Percentiles rank a stretch among this genome's conserved stretches.
These are phyloP conservation scores for Balakata baccata DNA, from an alignment of 345 rosid genomes.

Conservation along the genomic window DNA sequence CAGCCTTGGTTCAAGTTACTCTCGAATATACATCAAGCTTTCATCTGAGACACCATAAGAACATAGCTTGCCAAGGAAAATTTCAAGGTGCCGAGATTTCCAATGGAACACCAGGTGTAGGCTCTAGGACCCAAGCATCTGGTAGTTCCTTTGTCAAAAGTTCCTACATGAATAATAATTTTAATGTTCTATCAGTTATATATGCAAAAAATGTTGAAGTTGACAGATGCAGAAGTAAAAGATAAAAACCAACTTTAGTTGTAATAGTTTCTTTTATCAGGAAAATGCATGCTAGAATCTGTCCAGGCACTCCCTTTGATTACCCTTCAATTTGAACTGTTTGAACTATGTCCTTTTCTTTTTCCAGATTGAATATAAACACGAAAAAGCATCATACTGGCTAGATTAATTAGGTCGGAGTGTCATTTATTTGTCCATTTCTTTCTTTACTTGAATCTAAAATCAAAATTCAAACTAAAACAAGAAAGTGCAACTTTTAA, in stretches of 20 bases:
- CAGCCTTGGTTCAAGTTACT: no score
- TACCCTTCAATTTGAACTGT: background rate
- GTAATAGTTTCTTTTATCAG: background rate
- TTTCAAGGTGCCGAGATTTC: slow-evolving; percentile 41
- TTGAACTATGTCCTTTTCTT: background rate
- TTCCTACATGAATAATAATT: slow-evolving; percentile 38
- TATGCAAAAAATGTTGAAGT: background rate
- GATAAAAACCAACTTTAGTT: background rate
- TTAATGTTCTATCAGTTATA: background rate
- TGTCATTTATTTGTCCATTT: no score
- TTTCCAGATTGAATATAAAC: no score
- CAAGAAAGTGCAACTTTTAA: background rate
- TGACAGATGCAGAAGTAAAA: background rate
- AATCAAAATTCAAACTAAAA: background rate
- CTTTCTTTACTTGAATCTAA: no score
- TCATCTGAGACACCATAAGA: background rate
- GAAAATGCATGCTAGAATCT: no score
- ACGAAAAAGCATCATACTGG: no score
- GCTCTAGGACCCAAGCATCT: slow-evolving; percentile 60
- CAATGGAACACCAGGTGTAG: slow-evolving; percentile 65
- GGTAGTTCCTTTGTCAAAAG: slow-evolving; percentile 65
- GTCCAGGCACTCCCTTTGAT: background rate
- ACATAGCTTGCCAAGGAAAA: background rate
- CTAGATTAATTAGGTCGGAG: background rate
- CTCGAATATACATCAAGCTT: background rate